These are phyloP conservation scores for Sarocladium oryzae DNA, from an alignment of 2,329 filamentous ascomycete genomes.

Conservation along the genomic window DNA sequence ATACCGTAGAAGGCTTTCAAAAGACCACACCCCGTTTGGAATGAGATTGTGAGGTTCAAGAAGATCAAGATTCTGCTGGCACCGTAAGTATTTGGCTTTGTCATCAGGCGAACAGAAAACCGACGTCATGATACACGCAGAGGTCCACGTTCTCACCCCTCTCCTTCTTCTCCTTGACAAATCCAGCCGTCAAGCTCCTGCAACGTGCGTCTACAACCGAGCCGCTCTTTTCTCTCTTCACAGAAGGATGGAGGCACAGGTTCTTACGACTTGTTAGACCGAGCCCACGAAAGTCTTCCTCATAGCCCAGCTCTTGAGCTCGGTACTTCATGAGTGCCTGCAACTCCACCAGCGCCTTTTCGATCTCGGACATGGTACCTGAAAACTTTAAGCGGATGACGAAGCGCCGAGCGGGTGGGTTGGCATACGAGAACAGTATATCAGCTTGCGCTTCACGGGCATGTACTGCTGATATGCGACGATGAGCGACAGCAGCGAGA, in stretches of 20 bases:
- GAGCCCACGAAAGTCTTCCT: conserved; percentile 88
- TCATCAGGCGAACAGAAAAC: conserved; percentile 17
- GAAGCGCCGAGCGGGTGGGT: neutral
- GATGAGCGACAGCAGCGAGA: conserved; percentile 90
- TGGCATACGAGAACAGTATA: conserved; percentile 81
- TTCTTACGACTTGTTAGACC: conserved; percentile 97
- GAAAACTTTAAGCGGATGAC: neutral
- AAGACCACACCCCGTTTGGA: conserved; percentile 90
- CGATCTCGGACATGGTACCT: conserved; percentile 98
- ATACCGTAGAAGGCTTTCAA: conserved; percentile 82
- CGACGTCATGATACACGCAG: conserved; percentile 89
- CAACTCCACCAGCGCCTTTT: conserved; percentile 89
- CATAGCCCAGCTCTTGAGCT: conserved; percentile 76
- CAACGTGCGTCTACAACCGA: conserved; percentile 92
- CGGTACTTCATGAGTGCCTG: conserved; percentile 94
- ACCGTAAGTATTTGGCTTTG: neutral
- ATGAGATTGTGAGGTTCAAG: conserved; percentile 93
- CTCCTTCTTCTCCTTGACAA: conserved; percentile 96
- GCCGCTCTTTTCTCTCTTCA: conserved; percentile 94
- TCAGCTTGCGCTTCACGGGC: conserved; percentile 88
- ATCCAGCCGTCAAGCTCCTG: conserved; percentile 89
- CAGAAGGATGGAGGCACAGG: conserved; percentile 88
- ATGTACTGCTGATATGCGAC: conserved; percentile 94
- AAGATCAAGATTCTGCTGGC: conserved; percentile 72
- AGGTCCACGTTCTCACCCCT: conserved; percentile 89